Conservation (phyloP, 345 rosid genomes). For the Salix dunnii region DNA sequence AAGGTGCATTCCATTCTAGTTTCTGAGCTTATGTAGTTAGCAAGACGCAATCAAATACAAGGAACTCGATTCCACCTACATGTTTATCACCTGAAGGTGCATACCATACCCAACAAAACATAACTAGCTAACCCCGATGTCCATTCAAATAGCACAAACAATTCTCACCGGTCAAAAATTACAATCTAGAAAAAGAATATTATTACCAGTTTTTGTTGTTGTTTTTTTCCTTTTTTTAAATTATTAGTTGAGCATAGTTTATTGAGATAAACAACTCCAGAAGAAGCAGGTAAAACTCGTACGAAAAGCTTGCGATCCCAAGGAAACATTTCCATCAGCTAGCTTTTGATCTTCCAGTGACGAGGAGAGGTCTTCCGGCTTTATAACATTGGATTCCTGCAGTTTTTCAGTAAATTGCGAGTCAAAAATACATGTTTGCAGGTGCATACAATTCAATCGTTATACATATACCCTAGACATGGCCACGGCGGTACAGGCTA, state of each 20-base stretch:
- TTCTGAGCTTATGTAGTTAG: neutral
- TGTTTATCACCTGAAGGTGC: neutral
- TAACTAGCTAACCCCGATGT: neutral
- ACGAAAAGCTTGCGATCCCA: conserved; percentile 48
- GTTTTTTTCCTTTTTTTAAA: no score
- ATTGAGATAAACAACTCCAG: neutral
- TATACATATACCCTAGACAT: conserved; percentile 43
- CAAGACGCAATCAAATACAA: neutral
- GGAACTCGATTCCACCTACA: neutral
- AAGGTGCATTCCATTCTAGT: neutral
- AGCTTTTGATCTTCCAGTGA: conserved; percentile 36
- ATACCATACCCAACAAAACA: neutral
- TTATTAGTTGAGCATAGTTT: neutral
- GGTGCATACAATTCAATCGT: neutral
- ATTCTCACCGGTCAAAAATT: neutral
- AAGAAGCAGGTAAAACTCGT: neutral
- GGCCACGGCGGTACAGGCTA: conserved; percentile 81
- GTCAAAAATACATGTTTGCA: neutral
- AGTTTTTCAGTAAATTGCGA: neutral
- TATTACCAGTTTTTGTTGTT: neutral
- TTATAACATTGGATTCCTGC: conserved; percentile 40
- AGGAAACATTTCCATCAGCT: conserved; percentile 20
- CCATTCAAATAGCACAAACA: neutral
- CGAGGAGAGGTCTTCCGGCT: conserved; percentile 53
- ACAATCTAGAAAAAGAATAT: neutral